A percentile compares a stretch with the other conserved stretches of the same genome.
Conservation (phyloP, 176 grass and related monocot species). For the Carex scoparia region DNA sequence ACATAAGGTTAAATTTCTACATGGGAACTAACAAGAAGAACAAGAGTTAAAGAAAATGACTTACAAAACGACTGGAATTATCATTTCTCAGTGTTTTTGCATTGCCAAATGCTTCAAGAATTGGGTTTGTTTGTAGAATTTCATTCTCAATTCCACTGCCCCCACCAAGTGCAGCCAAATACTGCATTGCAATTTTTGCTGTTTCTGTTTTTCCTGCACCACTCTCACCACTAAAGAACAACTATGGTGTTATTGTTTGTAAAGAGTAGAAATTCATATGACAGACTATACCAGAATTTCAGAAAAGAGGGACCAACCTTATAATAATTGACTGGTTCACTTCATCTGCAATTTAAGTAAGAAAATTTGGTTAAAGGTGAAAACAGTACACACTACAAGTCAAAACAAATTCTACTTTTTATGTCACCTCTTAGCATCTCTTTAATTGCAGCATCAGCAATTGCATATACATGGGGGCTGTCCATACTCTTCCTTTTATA, state of each 20-base stretch:
- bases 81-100: conserved; percentile 98
- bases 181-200: conserved; percentile 98
- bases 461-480: conserved; percentile 96
- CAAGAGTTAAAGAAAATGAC: conserved; percentile 31
- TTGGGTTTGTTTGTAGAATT: conserved; percentile 93
- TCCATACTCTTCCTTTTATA: conserved; percentile 79
- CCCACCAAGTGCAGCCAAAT: conserved; percentile 91
- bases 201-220: conserved; percentile 99
- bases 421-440: conserved; percentile 89
- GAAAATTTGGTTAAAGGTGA: neutral
- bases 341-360: conserved; percentile 72
- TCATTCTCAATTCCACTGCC: conserved; percentile 97
- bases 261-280: neutral
- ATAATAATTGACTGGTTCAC: conserved; percentile 98
- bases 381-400: neutral
- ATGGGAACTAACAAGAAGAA: neutral
- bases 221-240: conserved; percentile 75
- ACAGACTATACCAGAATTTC: conserved; percentile 3
- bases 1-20: neutral
- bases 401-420: neutral
- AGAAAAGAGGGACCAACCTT: conserved; percentile 49
- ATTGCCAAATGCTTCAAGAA: conserved; percentile 99
- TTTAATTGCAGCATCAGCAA: conserved; percentile 77
- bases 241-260: conserved; percentile 1
- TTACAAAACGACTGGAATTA: conserved; percentile 98